A percentile compares a stretch with the other conserved stretches of the same genome.
phyloP scores from a whole-genome alignment of 257 asterid genomes.

The Solanum ossicruentum region DNA sequence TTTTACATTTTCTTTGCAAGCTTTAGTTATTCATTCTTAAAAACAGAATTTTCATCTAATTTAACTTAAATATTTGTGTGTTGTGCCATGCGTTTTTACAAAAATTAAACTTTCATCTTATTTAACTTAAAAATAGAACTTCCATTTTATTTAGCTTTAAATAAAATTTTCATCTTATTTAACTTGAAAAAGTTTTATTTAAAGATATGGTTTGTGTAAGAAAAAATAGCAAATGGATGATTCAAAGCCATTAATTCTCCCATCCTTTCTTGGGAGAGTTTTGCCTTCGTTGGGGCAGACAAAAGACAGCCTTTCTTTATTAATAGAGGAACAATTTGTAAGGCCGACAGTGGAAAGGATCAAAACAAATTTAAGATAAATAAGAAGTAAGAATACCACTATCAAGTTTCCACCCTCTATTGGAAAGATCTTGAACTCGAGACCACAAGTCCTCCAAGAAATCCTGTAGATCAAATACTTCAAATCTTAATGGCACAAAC shows the following conservation, averaged over 20 bases:
- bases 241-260: background rate
- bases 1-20: too few species aligned
- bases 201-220: background rate
- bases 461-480: slow-evolving; percentile 37
- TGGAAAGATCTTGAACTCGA: slow-evolving; percentile 79
- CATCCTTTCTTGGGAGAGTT: background rate
- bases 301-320: background rate
- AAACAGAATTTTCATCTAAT: too few species aligned
- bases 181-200: background rate
- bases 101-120: too few species aligned
- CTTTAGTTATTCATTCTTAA: too few species aligned
- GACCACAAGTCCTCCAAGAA: slow-evolving; percentile 90
- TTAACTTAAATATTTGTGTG: too few species aligned
- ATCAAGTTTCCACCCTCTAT: slow-evolving; percentile 89
- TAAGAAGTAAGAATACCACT: slow-evolving; percentile 49
- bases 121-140: too few species aligned
- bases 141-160: too few species aligned
- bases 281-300: background rate
- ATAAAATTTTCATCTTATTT: too few species aligned
- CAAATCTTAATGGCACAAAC: background rate
- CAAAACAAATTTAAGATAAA: slow-evolving; percentile 1
- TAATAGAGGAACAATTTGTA: background rate
- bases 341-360: background rate
- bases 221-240: background rate
- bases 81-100: too few species aligned